Evolutionary conservation across 106 monocot species (phyloP).

Genomic region (Dactylorhiza incarnata): DNA sequence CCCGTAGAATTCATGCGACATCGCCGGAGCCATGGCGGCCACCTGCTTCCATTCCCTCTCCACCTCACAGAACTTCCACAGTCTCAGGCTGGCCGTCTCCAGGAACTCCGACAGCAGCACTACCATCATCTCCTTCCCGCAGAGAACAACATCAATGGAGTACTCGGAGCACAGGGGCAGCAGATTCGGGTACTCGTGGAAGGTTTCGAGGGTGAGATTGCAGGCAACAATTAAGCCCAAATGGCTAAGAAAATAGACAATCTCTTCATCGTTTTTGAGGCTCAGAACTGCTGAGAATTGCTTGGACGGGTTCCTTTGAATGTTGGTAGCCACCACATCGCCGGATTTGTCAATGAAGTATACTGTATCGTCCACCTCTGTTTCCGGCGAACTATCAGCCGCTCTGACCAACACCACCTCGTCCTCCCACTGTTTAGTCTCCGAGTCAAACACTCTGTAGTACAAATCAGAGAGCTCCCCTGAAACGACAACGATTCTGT

Average conservation of each 20-base stretch:
- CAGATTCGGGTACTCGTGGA: constrained; percentile 25
- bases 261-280: constrained; percentile 29
- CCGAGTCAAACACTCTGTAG: constrained; percentile 41
- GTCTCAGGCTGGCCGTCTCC: constrained; percentile 56
- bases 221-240: constrained; percentile 20
- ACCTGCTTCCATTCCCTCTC: constrained; percentile 53
- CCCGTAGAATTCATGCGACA: constrained; percentile 68
- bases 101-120: constrained; percentile 66
- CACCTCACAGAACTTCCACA: constrained; percentile 52
- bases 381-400: constrained; percentile 12
- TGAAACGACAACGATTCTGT: constrained; percentile 41
- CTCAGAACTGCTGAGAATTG: constrained; percentile 71
- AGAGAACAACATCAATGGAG: constrained; percentile 27
- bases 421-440: constrained; percentile 39
- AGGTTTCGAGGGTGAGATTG: constrained; percentile 15
- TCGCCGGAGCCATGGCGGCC: constrained; percentile 62
- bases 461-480: constrained; percentile 46
- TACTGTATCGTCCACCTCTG: constrained; percentile 16
- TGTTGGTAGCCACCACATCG: constrained; percentile 71
- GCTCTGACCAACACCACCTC: constrained; percentile 20
- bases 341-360: constrained; percentile 88
- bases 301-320: constrained; percentile 71
- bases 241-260: constrained; percentile 30
- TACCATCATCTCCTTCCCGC: constrained; percentile 41
- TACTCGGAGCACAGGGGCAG: constrained; percentile 46